Conservation (phyloP, 2,329 filamentous ascomycete species). For the Diaporthe sp. region DNA sequence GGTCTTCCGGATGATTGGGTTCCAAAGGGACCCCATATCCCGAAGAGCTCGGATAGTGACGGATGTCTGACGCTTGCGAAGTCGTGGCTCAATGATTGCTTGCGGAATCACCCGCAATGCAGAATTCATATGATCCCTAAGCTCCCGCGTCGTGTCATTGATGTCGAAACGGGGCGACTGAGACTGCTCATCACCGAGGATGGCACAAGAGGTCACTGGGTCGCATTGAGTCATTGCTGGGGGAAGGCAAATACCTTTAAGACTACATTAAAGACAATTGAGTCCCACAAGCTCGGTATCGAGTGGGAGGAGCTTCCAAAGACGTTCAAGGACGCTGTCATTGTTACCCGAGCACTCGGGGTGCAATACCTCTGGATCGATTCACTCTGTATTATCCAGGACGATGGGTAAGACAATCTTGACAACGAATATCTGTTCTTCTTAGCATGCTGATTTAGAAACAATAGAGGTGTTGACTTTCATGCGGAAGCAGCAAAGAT, state of each 20-base stretch:
- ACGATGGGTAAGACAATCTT: not conserved
- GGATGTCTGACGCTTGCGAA: not conserved
- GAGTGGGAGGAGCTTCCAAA: not conserved
- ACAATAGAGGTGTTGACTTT: not conserved
- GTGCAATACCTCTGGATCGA: conserved; percentile 25
- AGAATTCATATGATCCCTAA: not conserved
- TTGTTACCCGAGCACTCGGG: conserved; percentile 1
- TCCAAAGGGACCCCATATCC: not conserved
- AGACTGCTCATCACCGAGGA: not conserved
- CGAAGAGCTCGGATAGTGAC: not conserved
- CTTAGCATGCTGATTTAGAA: no score
- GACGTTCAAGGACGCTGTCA: conserved; percentile 20
- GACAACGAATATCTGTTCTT: no score
- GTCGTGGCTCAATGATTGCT: not conserved
- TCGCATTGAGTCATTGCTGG: conserved; percentile 33
- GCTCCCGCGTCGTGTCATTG: not conserved
- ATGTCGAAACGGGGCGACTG: not conserved
- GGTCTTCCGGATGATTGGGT: no score
- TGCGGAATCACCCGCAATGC: not conserved
- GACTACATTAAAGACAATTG: not conserved
- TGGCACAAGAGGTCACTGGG: not conserved
- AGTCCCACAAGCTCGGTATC: not conserved
- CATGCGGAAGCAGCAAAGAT: not conserved
- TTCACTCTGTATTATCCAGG: conserved; percentile 41
- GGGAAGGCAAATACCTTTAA: not conserved